A percentile compares a stretch with the other conserved stretches of the same genome.
Evolutionary conservation across 306 rosid species (phyloP).

Genomic region (Phaseolus lunatus): DNA sequence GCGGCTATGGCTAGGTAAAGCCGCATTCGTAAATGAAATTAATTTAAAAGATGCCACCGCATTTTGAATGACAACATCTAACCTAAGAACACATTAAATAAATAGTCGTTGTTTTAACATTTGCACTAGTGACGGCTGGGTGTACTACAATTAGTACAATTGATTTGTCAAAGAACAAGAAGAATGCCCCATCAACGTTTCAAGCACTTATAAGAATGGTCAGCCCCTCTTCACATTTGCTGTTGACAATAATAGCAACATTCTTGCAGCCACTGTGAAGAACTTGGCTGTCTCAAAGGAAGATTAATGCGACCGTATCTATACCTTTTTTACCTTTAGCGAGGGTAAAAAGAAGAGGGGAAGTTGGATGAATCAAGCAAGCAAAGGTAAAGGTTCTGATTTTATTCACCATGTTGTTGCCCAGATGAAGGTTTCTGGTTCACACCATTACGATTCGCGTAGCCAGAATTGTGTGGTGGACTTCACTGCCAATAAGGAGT

Average conservation of each 20-base stretch:
- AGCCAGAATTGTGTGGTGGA: slow-evolving; percentile 44
- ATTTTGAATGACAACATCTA: no score
- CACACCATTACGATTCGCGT: slow-evolving; percentile 52
- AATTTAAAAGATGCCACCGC: no score
- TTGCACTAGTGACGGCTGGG: no score
- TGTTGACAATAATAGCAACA: slow-evolving; percentile 68
- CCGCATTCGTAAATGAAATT: no score
- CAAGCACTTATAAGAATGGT: slow-evolving; percentile 89
- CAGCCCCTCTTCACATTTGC: slow-evolving; percentile 90
- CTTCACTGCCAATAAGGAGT: slow-evolving; percentile 63
- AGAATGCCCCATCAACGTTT: slow-evolving; percentile 55
- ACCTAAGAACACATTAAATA: no score
- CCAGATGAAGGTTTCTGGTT: slow-evolving; percentile 84
- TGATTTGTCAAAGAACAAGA: slow-evolving; percentile 58
- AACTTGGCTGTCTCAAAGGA: slow-evolving; percentile 58
- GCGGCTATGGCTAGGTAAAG: no score
- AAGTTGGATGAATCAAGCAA: slow-evolving; percentile 77
- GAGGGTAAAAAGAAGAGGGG: slow-evolving; percentile 82
- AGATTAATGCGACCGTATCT: slow-evolving; percentile 58
- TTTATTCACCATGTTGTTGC: slow-evolving; percentile 74
- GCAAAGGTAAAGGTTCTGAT: slow-evolving; percentile 72
- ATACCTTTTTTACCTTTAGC: slow-evolving; percentile 75
- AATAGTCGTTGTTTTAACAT: no score
- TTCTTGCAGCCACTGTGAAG: slow-evolving; percentile 89
- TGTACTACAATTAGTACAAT: slow-evolving; percentile 54